A percentile compares a stretch with the other conserved stretches of the same genome.
phyloP scores from a whole-genome alignment of 306 rosid species.

The Myrica gale region DNA sequence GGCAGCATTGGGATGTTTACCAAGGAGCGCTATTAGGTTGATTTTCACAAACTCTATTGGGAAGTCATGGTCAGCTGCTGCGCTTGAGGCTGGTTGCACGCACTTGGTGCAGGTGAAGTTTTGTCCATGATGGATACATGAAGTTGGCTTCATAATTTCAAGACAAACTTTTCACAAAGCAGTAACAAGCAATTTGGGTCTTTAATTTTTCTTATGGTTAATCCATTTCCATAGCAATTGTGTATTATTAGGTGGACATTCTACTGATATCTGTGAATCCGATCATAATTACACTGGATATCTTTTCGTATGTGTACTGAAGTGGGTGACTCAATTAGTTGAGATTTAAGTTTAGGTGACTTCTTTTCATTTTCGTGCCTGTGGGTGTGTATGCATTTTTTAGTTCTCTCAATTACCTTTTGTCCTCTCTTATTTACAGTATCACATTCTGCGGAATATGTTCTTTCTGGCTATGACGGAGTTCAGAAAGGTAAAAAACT shows the following conservation, averaged over 20 bases:
- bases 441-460: conserved; percentile 75
- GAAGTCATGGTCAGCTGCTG: conserved; percentile 74
- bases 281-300: background rate
- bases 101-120: conserved; percentile 72
- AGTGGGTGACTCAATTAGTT: background rate
- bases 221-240: background rate
- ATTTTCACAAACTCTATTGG: conserved; percentile 57
- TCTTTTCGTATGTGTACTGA: background rate
- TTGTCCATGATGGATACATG: conserved; percentile 10
- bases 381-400: background rate
- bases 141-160: background rate
- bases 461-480: conserved; percentile 81
- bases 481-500: conserved; percentile 56
- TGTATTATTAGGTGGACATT: background rate
- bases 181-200: background rate
- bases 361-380: background rate
- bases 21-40: conserved; percentile 48
- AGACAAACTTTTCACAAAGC: background rate
- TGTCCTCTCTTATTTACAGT: conserved; percentile 45
- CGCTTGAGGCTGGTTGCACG: conserved; percentile 77
- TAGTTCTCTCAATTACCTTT: background rate
- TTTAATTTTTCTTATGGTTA: background rate
- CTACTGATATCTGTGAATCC: background rate
- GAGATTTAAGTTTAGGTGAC: background rate
- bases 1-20: conserved; percentile 65